Percentiles rank a stretch among this genome's conserved stretches.
phyloP scores from a whole-genome alignment of 345 rosid genomes.

The Rhodamnia rubescens region DNA sequence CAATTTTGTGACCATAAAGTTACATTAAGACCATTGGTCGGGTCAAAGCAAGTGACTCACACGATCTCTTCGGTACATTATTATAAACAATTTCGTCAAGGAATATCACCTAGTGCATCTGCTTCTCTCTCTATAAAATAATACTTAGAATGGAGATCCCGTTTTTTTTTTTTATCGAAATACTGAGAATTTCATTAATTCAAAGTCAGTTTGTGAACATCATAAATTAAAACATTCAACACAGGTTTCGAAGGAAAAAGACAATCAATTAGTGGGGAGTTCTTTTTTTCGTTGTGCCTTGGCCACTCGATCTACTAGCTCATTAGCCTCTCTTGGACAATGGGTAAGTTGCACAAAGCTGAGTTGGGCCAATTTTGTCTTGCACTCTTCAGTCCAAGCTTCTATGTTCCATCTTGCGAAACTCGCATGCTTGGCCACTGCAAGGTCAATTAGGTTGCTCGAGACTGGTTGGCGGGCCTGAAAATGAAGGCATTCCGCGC shows the following conservation, averaged over 20 bases:
- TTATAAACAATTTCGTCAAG: background rate
- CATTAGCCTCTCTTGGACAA: background rate
- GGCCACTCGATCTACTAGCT: accelerated
- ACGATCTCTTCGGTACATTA: background rate
- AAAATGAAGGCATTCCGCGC: too few relatives aligned
- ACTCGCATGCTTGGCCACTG: background rate
- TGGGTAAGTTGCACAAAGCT: background rate
- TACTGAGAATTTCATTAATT: background rate
- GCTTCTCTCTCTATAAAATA: too few relatives aligned
- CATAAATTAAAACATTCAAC: background rate
- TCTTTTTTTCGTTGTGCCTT: background rate
- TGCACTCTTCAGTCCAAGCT: background rate
- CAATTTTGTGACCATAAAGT: too few relatives aligned
- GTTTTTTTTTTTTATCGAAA: background rate
- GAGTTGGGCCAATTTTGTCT: background rate
- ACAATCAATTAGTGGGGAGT: background rate
- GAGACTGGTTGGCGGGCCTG: too few relatives aligned
- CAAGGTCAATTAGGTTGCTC: too few relatives aligned
- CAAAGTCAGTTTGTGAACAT: background rate
- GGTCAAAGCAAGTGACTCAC: background rate
- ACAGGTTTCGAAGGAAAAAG: background rate
- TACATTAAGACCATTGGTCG: background rate
- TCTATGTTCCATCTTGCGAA: background rate
- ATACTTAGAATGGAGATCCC: too few relatives aligned
- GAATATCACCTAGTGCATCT: background rate